Evolutionary conservation across 2,329 filamentous ascomycete species (phyloP).

Genomic region (Colletotrichum somersetense): DNA sequence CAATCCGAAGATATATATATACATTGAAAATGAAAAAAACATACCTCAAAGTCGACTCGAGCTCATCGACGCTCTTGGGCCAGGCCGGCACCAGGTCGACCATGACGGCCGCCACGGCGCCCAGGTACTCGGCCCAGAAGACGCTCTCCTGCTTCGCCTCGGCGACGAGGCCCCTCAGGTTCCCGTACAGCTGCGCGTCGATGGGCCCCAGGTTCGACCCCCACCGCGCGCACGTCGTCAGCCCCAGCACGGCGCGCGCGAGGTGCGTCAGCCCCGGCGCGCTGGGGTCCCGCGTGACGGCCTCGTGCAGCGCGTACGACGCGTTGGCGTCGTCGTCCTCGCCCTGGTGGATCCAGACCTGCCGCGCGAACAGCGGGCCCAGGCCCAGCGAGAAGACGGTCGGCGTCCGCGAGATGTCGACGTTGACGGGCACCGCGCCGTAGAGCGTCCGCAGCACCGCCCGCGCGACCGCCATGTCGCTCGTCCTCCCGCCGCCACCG

Average conservation of each 20-base stretch:
- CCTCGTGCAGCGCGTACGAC: constrained; percentile 78
- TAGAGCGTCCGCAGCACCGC: constrained; percentile 54
- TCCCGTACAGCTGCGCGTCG: constrained; percentile 59
- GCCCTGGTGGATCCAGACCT: constrained; percentile 66
- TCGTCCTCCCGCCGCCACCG: neutral
- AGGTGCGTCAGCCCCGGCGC: constrained; percentile 81
- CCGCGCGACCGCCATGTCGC: constrained; percentile 50
- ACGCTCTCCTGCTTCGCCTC: constrained; percentile 53
- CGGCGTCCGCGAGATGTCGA: constrained; percentile 53
- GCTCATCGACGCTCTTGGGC: constrained; percentile 52
- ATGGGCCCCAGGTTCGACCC: constrained; percentile 68
- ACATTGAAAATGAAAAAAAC: constrained; percentile 41
- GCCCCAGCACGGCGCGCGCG: constrained; percentile 76
- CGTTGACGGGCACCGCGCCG: constrained; percentile 57
- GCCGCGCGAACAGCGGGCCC: constrained; percentile 59
- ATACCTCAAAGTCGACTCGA: constrained; percentile 57
- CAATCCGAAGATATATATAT: neutral
- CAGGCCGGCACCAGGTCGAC: constrained; percentile 57
- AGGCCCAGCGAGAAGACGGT: constrained; percentile 60
- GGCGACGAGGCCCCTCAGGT: constrained; percentile 58
- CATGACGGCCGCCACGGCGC: constrained; percentile 60
- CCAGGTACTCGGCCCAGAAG: constrained; percentile 68
- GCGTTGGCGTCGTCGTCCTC: constrained; percentile 67
- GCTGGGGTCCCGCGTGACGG: constrained; percentile 75
- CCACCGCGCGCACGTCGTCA: constrained; percentile 82